phyloP scores from a whole-genome alignment of 345 rosid genomes.

The Noccaea bulbosa region DNA sequence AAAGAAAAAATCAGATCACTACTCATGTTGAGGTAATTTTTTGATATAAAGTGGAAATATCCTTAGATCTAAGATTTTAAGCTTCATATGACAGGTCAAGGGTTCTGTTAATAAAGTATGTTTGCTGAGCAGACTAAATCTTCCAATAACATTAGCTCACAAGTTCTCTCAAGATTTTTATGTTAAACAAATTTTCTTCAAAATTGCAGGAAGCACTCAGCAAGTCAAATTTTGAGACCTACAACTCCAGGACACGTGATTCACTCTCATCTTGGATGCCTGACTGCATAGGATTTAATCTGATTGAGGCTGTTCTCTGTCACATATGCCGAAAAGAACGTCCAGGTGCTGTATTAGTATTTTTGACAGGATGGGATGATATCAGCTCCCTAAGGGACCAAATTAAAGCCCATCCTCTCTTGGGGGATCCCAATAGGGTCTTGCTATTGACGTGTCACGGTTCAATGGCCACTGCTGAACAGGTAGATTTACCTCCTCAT shows the following conservation, averaged over 20 bases:
- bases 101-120: slow-evolving; percentile 16
- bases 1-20: slow-evolving; percentile 91
- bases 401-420: slow-evolving; percentile 93
- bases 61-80: slow-evolving; percentile 25
- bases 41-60: slow-evolving; percentile 9
- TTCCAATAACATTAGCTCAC: neutral
- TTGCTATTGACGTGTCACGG: slow-evolving; percentile 91
- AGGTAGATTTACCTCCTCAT: slow-evolving; percentile 50
- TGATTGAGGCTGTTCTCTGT: slow-evolving; percentile 92
- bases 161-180: no score
- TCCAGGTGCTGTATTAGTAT: slow-evolving; percentile 89
- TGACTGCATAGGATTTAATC: slow-evolving; percentile 94
- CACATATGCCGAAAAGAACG: slow-evolving; percentile 97
- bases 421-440: slow-evolving; percentile 97
- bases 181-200: neutral
- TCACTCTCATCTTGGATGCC: slow-evolving; percentile 91
- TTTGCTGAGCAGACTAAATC: slow-evolving; percentile 14
- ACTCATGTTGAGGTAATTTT: slow-evolving; percentile 84
- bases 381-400: slow-evolving; percentile 91
- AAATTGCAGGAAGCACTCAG: slow-evolving; percentile 82
- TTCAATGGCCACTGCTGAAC: slow-evolving; percentile 98
- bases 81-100: slow-evolving; percentile 3
- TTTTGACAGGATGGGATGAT: slow-evolving; percentile 99
- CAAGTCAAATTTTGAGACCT: slow-evolving; percentile 82
- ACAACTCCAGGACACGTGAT: slow-evolving; percentile 84